These are phyloP conservation scores for Colletotrichum sp. DNA, from an alignment of 2,329 filamentous ascomycete genomes.

Conservation along the genomic window DNA sequence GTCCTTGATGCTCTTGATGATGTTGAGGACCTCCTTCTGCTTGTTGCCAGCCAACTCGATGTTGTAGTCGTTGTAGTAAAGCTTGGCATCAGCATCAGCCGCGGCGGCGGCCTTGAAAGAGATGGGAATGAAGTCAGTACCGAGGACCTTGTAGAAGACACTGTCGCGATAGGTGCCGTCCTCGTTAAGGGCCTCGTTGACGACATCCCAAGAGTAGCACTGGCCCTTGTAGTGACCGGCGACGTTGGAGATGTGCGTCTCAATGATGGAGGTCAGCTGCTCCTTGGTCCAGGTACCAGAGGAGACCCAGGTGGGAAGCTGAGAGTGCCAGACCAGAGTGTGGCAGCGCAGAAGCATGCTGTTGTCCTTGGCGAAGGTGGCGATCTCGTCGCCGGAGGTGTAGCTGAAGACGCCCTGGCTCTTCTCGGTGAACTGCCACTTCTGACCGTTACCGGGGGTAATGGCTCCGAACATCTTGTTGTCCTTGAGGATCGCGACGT, in stretches of 20 bases:
- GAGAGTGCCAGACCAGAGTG: slow-evolving; percentile 46
- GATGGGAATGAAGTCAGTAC: slow-evolving; percentile 47
- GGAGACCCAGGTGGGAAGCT: slow-evolving; percentile 51
- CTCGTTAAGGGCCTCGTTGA: slow-evolving; percentile 52
- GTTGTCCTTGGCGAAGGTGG: slow-evolving; percentile 39
- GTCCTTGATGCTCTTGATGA: slow-evolving; percentile 38
- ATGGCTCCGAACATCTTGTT: slow-evolving; percentile 69
- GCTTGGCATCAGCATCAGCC: slow-evolving; percentile 44
- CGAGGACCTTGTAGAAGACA: slow-evolving; percentile 49
- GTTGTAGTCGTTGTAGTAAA: slow-evolving; percentile 49
- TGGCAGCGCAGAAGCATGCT: slow-evolving; percentile 52
- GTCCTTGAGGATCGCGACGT: slow-evolving; percentile 58
- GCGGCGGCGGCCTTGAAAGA: slow-evolving; percentile 50
- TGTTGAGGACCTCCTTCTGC: slow-evolving; percentile 52
- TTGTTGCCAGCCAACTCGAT: slow-evolving; percentile 51
- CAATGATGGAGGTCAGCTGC: slow-evolving; percentile 40
- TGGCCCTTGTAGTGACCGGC: slow-evolving; percentile 48
- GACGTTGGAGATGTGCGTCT: slow-evolving; percentile 55
- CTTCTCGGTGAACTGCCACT: slow-evolving; percentile 69
- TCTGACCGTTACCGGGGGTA: slow-evolving; percentile 67
- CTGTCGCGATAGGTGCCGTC: slow-evolving; percentile 42
- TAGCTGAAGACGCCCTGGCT: slow-evolving; percentile 62
- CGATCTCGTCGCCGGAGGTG: slow-evolving; percentile 59
- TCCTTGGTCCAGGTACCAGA: slow-evolving; percentile 41
- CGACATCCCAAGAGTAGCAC: slow-evolving; percentile 58